Base-by-base conservation (phyloP, 805 yeast genomes). In the Peterozyma toletana region DNA sequence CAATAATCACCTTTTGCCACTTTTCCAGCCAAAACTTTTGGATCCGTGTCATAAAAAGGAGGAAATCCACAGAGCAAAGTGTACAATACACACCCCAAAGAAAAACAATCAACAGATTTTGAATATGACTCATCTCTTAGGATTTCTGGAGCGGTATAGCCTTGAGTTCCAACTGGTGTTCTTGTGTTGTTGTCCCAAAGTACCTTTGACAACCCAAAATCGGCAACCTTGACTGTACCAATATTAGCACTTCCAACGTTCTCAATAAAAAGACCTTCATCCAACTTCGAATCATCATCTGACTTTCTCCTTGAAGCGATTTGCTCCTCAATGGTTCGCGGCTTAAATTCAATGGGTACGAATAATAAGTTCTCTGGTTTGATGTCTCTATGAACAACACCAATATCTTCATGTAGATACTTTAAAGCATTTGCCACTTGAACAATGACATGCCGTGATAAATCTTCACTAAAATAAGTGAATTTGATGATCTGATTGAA, bases 281-380 rank as follows among this genome's bases (percentile, higher is more conserved):
- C 86, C 3, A 70, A 48, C 53, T 82, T 81, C 17, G 71, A 59
- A 33, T 71, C 71, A 53, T 80, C 86, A 53, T 81, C 88, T 0
- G 81, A 73, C 41, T 63, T 63, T 33, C 86, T 63, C 29, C 63
- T 47, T 10, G 59, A 59, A 71, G 52, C 71, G 71, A 18, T 68
- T 63, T 53, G 69, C 56, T 48, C 84, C 51, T 33, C 52, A 46
- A 55, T 45, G 16, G 71, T 49, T 15, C 78, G 57, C 2, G 86
- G 80, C 3, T 67, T 59, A 40, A 67, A 63, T 4, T 70, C 78
- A 27, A 73, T 74, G 1, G 81, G 83, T 37, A 73, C 70, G 57
- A 82, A 86, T 36, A 85, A 63, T 38, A 85, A 62, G 57, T 85
- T 85, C 51, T 85, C 95, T 1, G 95, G 95, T 60, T 85, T 85